phyloP scores from a whole-genome alignment of 2,329 filamentous ascomycete genomes.

The Claviceps pazoutovae region DNA sequence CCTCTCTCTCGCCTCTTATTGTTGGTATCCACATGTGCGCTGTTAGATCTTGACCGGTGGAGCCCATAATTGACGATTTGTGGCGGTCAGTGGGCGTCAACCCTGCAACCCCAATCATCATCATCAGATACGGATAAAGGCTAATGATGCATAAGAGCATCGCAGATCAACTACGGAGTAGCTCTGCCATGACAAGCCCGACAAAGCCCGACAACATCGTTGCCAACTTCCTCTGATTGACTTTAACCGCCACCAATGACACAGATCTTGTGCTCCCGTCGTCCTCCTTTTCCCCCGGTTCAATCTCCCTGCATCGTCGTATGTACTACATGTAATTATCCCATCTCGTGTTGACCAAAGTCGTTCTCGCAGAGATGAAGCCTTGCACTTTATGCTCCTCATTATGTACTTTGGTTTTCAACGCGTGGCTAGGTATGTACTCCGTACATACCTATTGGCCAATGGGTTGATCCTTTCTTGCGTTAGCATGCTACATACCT shows the following conservation, averaged over 20 bases:
- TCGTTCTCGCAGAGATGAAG: no score
- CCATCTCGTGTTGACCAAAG: no score
- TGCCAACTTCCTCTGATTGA: neutral
- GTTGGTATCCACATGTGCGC: neutral
- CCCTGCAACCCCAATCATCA: neutral
- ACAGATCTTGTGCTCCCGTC: neutral
- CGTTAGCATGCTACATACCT: no score
- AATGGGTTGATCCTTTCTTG: no score
- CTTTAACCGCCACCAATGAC: neutral
- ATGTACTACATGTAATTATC: no score
- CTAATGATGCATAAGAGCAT: neutral
- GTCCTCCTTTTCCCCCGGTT: neutral
- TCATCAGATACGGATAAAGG: neutral
- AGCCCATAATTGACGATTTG: neutral
- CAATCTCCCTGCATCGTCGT: neutral
- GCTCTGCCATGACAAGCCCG: neutral
- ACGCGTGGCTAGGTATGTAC: no score
- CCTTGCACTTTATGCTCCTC: no score
- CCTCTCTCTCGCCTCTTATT: neutral
- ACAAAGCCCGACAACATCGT: neutral
- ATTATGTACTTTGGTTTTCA: no score
- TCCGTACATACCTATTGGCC: no score
- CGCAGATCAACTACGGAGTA: neutral
- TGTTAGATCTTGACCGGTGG: neutral
- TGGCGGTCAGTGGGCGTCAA: neutral